A percentile compares a stretch with the other conserved stretches of the same genome.
Evolutionary conservation across 2,329 filamentous ascomycete species (phyloP).

Genomic region (Neoarthrinium moseri): DNA sequence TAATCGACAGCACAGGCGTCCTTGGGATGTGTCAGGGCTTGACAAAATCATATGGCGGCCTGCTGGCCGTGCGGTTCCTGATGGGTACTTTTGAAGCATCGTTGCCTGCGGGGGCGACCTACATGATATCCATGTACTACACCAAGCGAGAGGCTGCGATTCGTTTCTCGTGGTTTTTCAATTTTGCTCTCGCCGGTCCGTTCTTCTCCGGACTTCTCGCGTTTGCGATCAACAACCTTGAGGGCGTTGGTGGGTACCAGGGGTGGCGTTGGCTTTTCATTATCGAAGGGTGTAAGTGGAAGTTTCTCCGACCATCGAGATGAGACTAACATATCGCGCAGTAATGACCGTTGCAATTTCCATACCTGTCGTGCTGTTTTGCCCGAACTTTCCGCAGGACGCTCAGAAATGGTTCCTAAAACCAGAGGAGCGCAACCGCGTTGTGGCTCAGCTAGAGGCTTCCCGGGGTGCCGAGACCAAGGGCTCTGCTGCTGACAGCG

Average conservation of each 20-base stretch:
- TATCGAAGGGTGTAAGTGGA: slow-evolving; percentile 20
- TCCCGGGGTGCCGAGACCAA: slow-evolving; percentile 22
- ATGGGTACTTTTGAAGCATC: slow-evolving; percentile 72
- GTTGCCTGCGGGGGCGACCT: slow-evolving; percentile 28
- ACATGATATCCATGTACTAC: slow-evolving; percentile 28
- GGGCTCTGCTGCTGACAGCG: slow-evolving; percentile 19
- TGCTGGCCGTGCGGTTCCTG: slow-evolving; percentile 47
- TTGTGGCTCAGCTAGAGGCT: slow-evolving; percentile 19
- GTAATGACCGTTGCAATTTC: slow-evolving; percentile 21
- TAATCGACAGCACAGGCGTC: slow-evolving; percentile 27
- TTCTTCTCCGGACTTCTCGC: slow-evolving; percentile 40
- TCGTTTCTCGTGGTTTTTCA: slow-evolving; percentile 30
- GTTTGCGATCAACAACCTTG: slow-evolving; percentile 37
- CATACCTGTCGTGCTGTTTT: slow-evolving; percentile 18
- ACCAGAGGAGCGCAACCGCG: slow-evolving; percentile 19
- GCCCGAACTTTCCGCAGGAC: slow-evolving; percentile 25
- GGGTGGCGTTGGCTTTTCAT: slow-evolving; percentile 49
- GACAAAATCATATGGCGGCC: slow-evolving; percentile 34
- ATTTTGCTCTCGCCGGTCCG: slow-evolving; percentile 35
- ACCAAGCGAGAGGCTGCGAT: slow-evolving; percentile 22
- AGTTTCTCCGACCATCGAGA: neutral
- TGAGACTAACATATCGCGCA: neutral
- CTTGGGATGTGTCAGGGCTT: slow-evolving; percentile 41
- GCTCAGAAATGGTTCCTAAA: slow-evolving; percentile 26
- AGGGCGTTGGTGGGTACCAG: slow-evolving; percentile 35